Conservation (phyloP, 257 asterid genomes). For the Misopates orontium region DNA sequence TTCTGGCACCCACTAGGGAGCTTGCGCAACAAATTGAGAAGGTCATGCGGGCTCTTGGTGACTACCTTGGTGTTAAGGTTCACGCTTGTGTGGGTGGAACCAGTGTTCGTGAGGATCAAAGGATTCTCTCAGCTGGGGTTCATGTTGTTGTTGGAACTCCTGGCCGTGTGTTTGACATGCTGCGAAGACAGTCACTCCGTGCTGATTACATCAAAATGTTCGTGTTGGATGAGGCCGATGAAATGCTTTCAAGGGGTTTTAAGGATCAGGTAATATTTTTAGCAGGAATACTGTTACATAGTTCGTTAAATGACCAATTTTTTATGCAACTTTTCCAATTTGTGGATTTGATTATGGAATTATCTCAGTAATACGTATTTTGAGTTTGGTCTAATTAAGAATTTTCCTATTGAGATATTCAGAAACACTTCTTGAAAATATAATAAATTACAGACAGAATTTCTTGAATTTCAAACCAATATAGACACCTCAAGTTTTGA, state of each 20-base stretch:
- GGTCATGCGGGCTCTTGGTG: slow-evolving; percentile 69
- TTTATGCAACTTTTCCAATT: too few relatives aligned
- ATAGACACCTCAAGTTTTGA: too few relatives aligned
- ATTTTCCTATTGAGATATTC: too few relatives aligned
- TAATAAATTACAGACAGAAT: too few relatives aligned
- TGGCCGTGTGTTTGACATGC: slow-evolving; percentile 68
- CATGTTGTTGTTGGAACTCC: slow-evolving; percentile 71
- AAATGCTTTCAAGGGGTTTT: slow-evolving; percentile 65
- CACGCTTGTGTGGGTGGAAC: slow-evolving; percentile 77
- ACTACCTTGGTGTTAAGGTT: slow-evolving; percentile 62
- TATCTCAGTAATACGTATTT: too few relatives aligned
- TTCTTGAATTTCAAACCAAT: too few relatives aligned
- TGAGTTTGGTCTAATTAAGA: too few relatives aligned
- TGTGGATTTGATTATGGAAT: too few relatives aligned
- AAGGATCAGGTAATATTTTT: slow-evolving; percentile 53
- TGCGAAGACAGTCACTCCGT: slow-evolving; percentile 50
- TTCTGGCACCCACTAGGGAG: slow-evolving; percentile 62
- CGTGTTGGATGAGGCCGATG: slow-evolving; percentile 63
- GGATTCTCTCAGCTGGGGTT: slow-evolving; percentile 59
- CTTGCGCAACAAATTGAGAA: slow-evolving; percentile 65
- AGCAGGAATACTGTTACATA: neutral
- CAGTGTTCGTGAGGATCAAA: slow-evolving; percentile 66
- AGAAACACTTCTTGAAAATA: too few relatives aligned
- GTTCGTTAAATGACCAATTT: neutral
- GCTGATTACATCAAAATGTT: slow-evolving; percentile 56